phyloP scores from a whole-genome alignment of 2,329 filamentous ascomycete species.

The Cercospora berteroae region DNA sequence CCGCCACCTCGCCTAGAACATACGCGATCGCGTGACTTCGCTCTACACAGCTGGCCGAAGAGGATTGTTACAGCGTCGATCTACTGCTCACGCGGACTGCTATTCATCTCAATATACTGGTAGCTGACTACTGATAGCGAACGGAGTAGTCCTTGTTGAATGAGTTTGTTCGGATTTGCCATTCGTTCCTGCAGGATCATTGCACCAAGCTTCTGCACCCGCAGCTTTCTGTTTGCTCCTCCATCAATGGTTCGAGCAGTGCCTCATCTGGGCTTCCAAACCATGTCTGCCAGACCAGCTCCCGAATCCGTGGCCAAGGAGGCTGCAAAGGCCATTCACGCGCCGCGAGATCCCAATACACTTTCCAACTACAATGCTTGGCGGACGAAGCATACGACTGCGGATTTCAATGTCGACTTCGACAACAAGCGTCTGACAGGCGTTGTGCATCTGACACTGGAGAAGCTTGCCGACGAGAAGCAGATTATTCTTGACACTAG shows the following conservation, averaged over 20 bases:
- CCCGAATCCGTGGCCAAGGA: conserved; percentile 28
- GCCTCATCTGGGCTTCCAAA: conserved; percentile 10
- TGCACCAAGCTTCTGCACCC: background rate
- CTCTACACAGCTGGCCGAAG: background rate
- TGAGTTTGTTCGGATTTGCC: conserved; percentile 16
- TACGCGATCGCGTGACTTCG: background rate
- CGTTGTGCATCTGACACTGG: conserved; percentile 71
- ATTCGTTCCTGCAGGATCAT: conserved; percentile 12
- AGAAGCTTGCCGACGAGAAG: conserved; percentile 72
- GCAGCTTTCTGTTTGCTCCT: conserved; percentile 5
- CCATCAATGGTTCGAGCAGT: conserved; percentile 14
- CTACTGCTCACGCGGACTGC: background rate
- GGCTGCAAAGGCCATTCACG: conserved; percentile 36
- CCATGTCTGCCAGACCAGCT: conserved; percentile 32
- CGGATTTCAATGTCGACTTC: conserved; percentile 81
- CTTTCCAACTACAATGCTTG: conserved; percentile 88
- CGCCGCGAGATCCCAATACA: conserved; percentile 72
- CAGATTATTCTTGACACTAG: conserved; percentile 78
- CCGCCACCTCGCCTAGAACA: background rate
- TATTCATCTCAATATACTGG: background rate
- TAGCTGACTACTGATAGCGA: background rate
- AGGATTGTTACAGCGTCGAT: background rate
- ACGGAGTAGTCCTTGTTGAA: conserved; percentile 3
- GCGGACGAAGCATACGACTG: conserved; percentile 77
- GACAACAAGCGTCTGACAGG: conserved; percentile 73